Conservation (phyloP, 305 asterid species). For the Fraxinus xanthoxyloides region DNA sequence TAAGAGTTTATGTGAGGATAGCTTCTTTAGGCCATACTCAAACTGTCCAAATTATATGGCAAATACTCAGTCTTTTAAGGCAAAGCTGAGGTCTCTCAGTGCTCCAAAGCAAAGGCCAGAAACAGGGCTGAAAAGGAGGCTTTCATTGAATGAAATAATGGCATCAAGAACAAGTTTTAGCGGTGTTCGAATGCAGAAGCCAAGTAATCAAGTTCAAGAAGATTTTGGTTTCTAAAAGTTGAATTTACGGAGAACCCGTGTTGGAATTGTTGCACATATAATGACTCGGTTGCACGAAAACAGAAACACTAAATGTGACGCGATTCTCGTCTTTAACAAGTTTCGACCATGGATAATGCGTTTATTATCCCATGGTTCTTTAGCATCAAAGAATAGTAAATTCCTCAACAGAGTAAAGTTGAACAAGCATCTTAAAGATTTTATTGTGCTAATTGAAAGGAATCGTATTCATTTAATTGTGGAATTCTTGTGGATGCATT, state of each 20-base stretch:
- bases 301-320: background rate
- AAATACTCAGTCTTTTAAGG: slow-evolving; percentile 70
- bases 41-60: slow-evolving; percentile 71
- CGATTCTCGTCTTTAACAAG: background rate
- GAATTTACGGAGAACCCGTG: slow-evolving; percentile 23
- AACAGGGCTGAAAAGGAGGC: slow-evolving; percentile 48
- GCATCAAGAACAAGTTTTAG: slow-evolving; percentile 82
- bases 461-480: no score
- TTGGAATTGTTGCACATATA: background rate
- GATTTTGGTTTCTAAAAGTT: slow-evolving; percentile 34
- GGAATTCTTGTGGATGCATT: no score
- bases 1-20: slow-evolving; percentile 66
- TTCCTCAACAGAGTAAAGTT: no score
- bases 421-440: no score
- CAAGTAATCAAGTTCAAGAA: slow-evolving; percentile 57
- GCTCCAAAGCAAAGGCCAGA: slow-evolving; percentile 89
- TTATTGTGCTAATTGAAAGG: no score
- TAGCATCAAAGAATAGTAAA: no score
- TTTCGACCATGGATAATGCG: background rate
- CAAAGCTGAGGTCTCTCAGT: slow-evolving; percentile 70
- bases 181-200: slow-evolving; percentile 72
- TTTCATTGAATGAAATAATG: slow-evolving; percentile 67
- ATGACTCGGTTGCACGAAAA: background rate
- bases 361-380: no score
- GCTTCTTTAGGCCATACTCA: slow-evolving; percentile 46